Evolutionary conservation across 75 land plant species (phyloP), one percentile per base, ranked within the genome.

Genomic region (Sequoia sempervirens): DNA sequence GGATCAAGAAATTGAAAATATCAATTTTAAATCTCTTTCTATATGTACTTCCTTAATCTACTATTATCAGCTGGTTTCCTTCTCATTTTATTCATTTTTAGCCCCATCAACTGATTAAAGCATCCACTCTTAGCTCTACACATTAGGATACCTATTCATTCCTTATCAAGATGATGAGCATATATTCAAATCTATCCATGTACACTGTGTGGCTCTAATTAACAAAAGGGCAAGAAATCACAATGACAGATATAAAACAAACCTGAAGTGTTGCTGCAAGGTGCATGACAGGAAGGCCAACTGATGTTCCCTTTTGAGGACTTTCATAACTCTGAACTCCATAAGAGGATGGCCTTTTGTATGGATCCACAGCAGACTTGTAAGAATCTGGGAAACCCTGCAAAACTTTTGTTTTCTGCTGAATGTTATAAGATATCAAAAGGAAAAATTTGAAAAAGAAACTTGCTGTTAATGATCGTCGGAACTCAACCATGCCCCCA

Each of bases 401-500:
- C 13, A 36, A 36, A 45, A 91, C 83, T 13, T 81, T 73, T 26
- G 80, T 86, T 36, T 89, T 86, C 20, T 90, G 83, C 30, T 91
- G 91, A 82, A 98, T 90, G 38, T 91, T 90, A 80, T 91, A 89
- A 47, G 85, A 88, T 50, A 92, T 89, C 90, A 89, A 89, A 32
- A 96, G 79, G 84, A 88, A 96, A 75, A 93, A 98, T 73, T 98
- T 98, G 85, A 96, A 98, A 86, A 98, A 96, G 85, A 98, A 98
- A 80, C 99, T 96, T 26, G 90, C 45, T 13, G 93, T 92, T 50
- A 98, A 87, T 1, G 99, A 98, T 79, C 75, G 88, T 26, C 97
- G 90, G 53, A 96, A 98, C 84, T 98, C 97, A 34, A 92, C 91
- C 99, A 96, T 98, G 34, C 99, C 99, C 34, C 99, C 99, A 30